These are phyloP conservation scores for Selaginella tamariscina DNA, from an alignment of 75 land plant species.

Conservation along the genomic window DNA sequence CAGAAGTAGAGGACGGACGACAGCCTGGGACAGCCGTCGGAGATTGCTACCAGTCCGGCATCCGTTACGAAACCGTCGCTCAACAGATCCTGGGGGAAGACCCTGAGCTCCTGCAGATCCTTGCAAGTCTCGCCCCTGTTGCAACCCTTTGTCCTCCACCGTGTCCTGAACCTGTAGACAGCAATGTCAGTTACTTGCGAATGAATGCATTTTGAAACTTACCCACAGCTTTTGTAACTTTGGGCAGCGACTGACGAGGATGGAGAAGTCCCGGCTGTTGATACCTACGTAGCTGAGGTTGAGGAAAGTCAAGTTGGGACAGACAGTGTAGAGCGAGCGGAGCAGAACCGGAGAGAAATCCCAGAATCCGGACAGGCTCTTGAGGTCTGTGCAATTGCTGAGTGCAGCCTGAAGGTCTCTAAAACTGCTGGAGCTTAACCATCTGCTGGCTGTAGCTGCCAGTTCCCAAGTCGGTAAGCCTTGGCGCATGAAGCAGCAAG, in stretches of 20 bases:
- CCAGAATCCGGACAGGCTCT: constrained; percentile 56
- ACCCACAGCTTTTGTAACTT: constrained; percentile 64
- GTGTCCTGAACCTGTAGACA: constrained; percentile 3
- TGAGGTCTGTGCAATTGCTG: constrained; percentile 30
- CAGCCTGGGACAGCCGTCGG: neutral
- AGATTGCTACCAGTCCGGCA: constrained; percentile 4
- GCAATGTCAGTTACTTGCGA: neutral
- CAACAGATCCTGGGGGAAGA: neutral
- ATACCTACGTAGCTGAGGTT: constrained; percentile 63
- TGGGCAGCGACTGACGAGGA: constrained; percentile 43
- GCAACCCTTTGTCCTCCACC: constrained; percentile 1
- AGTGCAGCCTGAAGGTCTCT: constrained; percentile 32
- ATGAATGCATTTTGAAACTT: constrained; percentile 16
- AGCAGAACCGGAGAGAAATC: constrained; percentile 35
- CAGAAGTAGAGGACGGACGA: constrained; percentile 12
- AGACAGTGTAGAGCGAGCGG: constrained; percentile 41
- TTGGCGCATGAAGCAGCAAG: constrained; percentile 46
- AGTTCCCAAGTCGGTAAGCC: constrained; percentile 62
- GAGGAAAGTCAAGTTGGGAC: constrained; percentile 44
- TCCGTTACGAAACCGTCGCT: neutral
- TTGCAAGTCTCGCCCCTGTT: constrained; percentile 9
- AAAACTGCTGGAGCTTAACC: constrained; percentile 18
- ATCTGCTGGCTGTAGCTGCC: constrained; percentile 35
- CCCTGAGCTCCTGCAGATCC: neutral
- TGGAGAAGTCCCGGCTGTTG: constrained; percentile 32